Evolutionary conservation across 345 rosid species (phyloP).

Genomic region (Raphanus raphanistrum): DNA sequence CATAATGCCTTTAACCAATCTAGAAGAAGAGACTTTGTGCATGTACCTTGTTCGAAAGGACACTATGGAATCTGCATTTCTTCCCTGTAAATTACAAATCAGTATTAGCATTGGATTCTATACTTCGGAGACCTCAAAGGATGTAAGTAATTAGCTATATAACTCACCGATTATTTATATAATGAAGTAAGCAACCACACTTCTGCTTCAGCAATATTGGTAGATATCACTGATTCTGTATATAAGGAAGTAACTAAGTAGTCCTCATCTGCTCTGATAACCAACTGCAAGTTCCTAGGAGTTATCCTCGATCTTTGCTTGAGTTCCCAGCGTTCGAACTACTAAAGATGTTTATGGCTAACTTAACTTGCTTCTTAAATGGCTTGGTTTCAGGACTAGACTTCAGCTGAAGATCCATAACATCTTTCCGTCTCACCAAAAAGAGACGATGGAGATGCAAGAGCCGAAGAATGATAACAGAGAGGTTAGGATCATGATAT

Average conservation of each 20-base stretch:
- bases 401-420: no score
- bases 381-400: no score
- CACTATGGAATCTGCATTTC: conserved; percentile 91
- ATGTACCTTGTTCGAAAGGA: conserved; percentile 93
- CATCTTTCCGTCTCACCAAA: no score
- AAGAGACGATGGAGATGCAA: no score
- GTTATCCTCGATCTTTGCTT: neutral
- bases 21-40: neutral
- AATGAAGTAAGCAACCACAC: conserved; percentile 41
- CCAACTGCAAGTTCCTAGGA: no score
- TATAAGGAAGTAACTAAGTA: neutral
- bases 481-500: no score
- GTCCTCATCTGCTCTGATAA: neutral
- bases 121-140: neutral
- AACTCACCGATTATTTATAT: conserved; percentile 83
- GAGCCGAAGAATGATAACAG: no score
- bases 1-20: no score
- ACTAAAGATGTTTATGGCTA: no score
- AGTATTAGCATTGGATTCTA: conserved; percentile 24
- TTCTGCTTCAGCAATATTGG: neutral
- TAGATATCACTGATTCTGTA: neutral
- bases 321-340: no score
- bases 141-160: neutral
- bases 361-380: no score
- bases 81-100: conserved; percentile 58